Evolutionary conservation across 2,329 filamentous ascomycete species (phyloP), one percentile per base, ranked within the genome.

Genomic region (Chaetomium globosum): DNA sequence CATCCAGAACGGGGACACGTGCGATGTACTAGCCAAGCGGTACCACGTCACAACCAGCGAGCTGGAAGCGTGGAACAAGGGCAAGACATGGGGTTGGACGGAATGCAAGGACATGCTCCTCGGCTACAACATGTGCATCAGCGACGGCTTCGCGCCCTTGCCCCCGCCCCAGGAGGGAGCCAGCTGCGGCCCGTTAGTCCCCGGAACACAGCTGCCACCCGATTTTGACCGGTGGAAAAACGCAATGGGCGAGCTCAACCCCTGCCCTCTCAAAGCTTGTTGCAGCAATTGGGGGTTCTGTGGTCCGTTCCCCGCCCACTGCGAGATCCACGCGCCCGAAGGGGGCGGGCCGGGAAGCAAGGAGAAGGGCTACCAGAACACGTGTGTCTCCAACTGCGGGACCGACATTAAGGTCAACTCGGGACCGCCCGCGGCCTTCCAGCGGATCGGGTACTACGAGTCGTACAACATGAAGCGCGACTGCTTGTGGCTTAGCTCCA

Each of bases 141-240:
- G 65, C 63, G 36, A 12, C 13, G 67, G 67, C 12, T 21, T n/a
- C 1, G 73, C 79, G 5, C 79, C 80, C 0, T 76, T 82, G 71
- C 81, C 57, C 1, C 26, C 57, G 1, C 80, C 1, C 73, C 77
- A 1, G 61, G 73, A 1, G 68, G 79, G 3, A 26, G 77, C 54
- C 77, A 77, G 16, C 67, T 76, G 0, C 82, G 82, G 83, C 0
- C 83, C 82, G 1, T 74, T 78, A 49, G 75, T 78, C 0, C 75
- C 76, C 4, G 78, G 79, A 1, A 31, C 31, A 31, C 31, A 31
- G 31, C 9, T 31, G 9, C 31, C 31, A 10, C 31, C 31, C 9
- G 31, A 31, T 10, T 31, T 31, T 31, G 31, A 31, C 31, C 31
- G 31, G 31, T 31, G 31, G 31, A 31, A 31, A 31, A 31, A 81